A percentile compares a stretch with the other conserved stretches of the same genome.
Conservation (phyloP, 306 rosid genomes). For the Trifolium repens region DNA sequence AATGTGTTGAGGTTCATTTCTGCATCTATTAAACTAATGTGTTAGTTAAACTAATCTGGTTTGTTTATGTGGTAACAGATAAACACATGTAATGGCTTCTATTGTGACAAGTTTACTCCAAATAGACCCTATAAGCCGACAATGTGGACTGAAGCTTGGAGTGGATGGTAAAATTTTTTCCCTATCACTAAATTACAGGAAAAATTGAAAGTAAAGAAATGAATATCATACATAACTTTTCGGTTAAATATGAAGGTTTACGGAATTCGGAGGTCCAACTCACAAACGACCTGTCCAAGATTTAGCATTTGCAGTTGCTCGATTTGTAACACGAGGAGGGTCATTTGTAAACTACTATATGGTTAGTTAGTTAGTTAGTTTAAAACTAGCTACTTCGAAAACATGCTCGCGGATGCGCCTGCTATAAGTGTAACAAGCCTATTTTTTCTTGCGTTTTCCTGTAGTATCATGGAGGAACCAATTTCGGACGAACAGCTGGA, state of each 20-base stretch:
- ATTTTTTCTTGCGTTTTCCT: conserved; percentile 17
- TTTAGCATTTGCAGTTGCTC: conserved; percentile 88
- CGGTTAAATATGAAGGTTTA: conserved; percentile 66
- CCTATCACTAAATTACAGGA: neutral
- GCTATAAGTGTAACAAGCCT: conserved; percentile 15
- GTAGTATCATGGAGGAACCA: conserved; percentile 98
- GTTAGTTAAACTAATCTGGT: conserved; percentile 39
- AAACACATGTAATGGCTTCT: conserved; percentile 96
- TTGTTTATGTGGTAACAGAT: conserved; percentile 61
- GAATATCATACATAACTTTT: conserved; percentile 27
- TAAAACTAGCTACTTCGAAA: conserved; percentile 29
- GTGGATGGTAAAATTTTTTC: conserved; percentile 74
- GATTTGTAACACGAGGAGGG: conserved; percentile 89
- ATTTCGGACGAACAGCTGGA: conserved; percentile 98
- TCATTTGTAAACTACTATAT: conserved; percentile 95
- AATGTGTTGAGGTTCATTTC: conserved; percentile 1
- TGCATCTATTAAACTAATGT: neutral
- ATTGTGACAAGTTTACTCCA: conserved; percentile 89
- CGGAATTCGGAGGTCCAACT: conserved; percentile 90
- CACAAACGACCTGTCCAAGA: conserved; percentile 94
- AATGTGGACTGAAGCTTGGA: conserved; percentile 99
- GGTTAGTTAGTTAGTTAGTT: conserved; percentile 66
- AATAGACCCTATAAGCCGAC: conserved; percentile 94
- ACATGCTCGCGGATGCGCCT: conserved; percentile 15
- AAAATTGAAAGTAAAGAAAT: conserved; percentile 29